A percentile compares a stretch with the other conserved stretches of the same genome.
Conservation (phyloP, 139 green algal species). For the Haematococcus sp. region DNA sequence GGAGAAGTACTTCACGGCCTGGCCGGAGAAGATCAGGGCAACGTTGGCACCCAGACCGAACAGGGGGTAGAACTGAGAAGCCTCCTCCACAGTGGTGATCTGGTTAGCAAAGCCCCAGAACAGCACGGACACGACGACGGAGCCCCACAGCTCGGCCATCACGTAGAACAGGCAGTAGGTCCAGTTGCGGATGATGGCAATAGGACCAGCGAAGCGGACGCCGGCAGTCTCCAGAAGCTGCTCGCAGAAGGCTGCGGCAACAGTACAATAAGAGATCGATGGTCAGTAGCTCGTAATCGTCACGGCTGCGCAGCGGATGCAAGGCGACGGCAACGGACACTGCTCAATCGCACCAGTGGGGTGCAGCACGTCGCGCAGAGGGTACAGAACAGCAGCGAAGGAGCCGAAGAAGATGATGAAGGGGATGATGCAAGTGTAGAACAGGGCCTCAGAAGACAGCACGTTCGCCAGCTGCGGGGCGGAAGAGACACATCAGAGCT, state of each 20-base stretch:
- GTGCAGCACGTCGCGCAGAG: conserved; percentile 86
- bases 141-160: conserved; percentile 99
- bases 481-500: background rate
- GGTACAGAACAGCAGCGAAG: conserved; percentile 97
- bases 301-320: background rate
- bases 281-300: conserved; percentile 67
- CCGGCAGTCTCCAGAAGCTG: conserved; percentile 75
- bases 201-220: conserved; percentile 86
- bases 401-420: conserved; percentile 97
- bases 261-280: conserved; percentile 61
- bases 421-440: conserved; percentile 98
- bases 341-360: conserved; percentile 76
- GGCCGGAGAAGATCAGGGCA: conserved; percentile 96
- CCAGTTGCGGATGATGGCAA: conserved; percentile 99
- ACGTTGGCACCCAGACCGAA: conserved; percentile 98
- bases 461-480: conserved; percentile 88
- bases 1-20: conserved; percentile 97
- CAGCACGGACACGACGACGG: conserved; percentile 97
- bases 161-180: conserved; percentile 99
- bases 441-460: conserved; percentile 84
- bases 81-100: conserved; percentile 98
- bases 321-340: background rate
- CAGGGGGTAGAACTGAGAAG: conserved; percentile 98
- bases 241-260: conserved; percentile 69
- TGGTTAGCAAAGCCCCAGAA: conserved; percentile 99